Conservation (phyloP, 768 basidiomycete species). For the Agaricus bisporus region DNA sequence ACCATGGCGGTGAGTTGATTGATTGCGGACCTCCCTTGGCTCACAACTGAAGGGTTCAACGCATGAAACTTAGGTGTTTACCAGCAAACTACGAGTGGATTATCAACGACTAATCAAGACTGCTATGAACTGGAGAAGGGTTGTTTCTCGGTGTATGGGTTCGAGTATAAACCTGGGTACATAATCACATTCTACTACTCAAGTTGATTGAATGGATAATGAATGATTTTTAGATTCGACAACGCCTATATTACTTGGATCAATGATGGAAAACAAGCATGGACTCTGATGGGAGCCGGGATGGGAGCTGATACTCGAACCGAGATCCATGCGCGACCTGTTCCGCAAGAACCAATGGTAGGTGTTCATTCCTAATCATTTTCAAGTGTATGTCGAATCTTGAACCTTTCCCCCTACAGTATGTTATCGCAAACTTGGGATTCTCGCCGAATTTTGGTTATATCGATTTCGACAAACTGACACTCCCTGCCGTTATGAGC, state of each 20-base stretch:
- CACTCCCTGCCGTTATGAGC: constrained; percentile 55
- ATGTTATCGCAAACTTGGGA: constrained; percentile 67
- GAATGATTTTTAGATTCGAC: constrained; percentile 17
- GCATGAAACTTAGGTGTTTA: constrained; percentile 26
- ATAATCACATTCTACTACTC: constrained; percentile 5
- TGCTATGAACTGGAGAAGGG: constrained; percentile 51
- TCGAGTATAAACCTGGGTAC: constrained; percentile 48
- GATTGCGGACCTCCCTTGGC: background rate
- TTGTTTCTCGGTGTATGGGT: constrained; percentile 34
- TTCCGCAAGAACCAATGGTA: constrained; percentile 72
- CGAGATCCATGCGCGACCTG: constrained; percentile 50
- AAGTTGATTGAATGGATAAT: background rate
- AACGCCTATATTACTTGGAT: constrained; percentile 72
- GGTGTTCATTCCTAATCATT: constrained; percentile 24
- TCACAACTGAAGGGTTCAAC: constrained; percentile 24
- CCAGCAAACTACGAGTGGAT: constrained; percentile 72
- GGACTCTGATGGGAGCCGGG: constrained; percentile 59
- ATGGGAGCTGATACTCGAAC: constrained; percentile 43
- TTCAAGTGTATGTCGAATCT: background rate
- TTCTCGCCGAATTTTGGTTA: constrained; percentile 64
- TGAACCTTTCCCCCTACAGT: constrained; percentile 27
- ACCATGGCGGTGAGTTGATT: constrained; percentile 52
- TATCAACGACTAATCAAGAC: constrained; percentile 54
- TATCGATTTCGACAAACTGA: constrained; percentile 51
- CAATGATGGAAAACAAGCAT: constrained; percentile 50